Conservation (phyloP, 306 rosid genomes). For the Dryas drummondii region DNA sequence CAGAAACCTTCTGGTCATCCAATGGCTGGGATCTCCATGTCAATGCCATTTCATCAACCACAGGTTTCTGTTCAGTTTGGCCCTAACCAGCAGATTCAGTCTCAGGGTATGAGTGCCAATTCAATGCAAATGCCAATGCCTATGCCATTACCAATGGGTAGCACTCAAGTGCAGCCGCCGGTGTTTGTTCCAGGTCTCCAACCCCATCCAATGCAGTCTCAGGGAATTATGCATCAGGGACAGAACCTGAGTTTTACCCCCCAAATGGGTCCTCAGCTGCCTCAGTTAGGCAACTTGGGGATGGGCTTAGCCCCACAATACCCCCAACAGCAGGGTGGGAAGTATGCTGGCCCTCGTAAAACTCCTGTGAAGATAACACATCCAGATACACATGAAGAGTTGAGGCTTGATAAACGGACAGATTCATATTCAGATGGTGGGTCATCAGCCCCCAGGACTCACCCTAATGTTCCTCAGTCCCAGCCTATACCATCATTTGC, state of each 20-base stretch:
- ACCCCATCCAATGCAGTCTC: constrained; percentile 75
- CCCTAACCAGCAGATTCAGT: constrained; percentile 73
- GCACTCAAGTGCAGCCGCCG: constrained; percentile 71
- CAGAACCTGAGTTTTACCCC: constrained; percentile 58
- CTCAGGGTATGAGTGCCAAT: constrained; percentile 66
- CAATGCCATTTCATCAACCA: constrained; percentile 61
- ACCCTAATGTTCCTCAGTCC: constrained; percentile 54
- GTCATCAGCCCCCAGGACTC: constrained; percentile 60
- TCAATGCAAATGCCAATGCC: constrained; percentile 73
- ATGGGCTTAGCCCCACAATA: constrained; percentile 52
- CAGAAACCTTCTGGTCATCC: constrained; percentile 64
- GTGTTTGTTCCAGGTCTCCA: constrained; percentile 73
- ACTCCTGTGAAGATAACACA: constrained; percentile 84
- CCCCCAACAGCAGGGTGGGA: constrained; percentile 79
- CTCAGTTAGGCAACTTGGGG: constrained; percentile 72
- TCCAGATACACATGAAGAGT: constrained; percentile 90
- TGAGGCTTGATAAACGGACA: constrained; percentile 72
- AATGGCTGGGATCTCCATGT: constrained; percentile 63
- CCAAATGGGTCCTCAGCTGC: constrained; percentile 69
- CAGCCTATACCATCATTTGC: constrained; percentile 61
- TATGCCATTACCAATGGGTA: constrained; percentile 59
- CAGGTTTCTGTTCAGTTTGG: constrained; percentile 72
- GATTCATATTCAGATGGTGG: constrained; percentile 65
- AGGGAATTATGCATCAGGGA: constrained; percentile 66
- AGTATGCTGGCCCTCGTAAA: constrained; percentile 66